Conservation (phyloP, 768 basidiomycete genomes). For the Coprinopsis cinerea region DNA sequence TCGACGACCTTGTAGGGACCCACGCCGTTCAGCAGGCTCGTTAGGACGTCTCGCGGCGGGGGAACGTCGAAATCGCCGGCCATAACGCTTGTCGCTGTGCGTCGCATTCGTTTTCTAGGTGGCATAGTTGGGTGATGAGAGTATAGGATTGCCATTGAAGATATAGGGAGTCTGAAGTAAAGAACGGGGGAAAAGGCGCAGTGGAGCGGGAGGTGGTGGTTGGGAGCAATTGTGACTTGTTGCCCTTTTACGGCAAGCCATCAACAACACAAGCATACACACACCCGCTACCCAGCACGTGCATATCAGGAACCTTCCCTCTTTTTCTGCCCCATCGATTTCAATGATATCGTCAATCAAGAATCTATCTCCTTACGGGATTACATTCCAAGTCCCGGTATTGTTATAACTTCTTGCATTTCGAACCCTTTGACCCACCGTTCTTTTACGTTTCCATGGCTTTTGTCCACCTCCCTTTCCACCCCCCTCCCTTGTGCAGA, state of each 20-base stretch:
- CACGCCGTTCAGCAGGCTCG: conserved; percentile 73
- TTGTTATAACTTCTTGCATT: conserved; percentile 14
- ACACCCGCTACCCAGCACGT: conserved; percentile 35
- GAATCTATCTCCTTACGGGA: conserved; percentile 36
- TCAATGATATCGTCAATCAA: conserved; percentile 25
- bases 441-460: conserved; percentile 4
- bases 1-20: conserved; percentile 59
- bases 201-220: conserved; percentile 49
- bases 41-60: conserved; percentile 68
- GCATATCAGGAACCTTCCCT: conserved; percentile 36
- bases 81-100: conserved; percentile 71
- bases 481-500: not conserved
- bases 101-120: conserved; percentile 38
- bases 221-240: conserved; percentile 43
- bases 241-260: conserved; percentile 47
- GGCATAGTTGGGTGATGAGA: conserved; percentile 22
- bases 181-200: conserved; percentile 28
- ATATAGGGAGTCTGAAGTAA: conserved; percentile 10
- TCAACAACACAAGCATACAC: conserved; percentile 37
- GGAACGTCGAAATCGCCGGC: conserved; percentile 68
- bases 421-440: not conserved
- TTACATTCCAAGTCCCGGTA: conserved; percentile 15
- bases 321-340: conserved; percentile 31
- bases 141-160: conserved; percentile 30
- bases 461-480: not conserved